phyloP scores from a whole-genome alignment of 176 grass and related monocot genomes.

The Eleusine coracana region DNA sequence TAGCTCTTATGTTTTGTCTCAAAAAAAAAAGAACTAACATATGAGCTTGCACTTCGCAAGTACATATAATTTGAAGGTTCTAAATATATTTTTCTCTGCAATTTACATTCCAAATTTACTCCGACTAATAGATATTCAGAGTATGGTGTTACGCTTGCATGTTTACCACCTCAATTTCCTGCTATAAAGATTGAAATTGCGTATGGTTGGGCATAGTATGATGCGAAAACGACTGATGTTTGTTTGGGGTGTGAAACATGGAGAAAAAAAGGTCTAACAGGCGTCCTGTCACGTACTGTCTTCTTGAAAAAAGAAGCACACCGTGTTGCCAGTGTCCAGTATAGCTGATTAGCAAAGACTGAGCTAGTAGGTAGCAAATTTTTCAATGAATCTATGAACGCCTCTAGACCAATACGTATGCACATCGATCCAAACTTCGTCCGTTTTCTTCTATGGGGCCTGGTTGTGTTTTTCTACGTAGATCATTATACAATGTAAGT shows the following conservation, averaged over 20 bases:
- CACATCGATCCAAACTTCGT: background rate
- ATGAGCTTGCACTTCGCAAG: background rate
- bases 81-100: background rate
- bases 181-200: background rate
- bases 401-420: background rate
- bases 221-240: background rate
- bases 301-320: too few relatives aligned
- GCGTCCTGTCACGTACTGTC: slow-evolving; percentile 11
- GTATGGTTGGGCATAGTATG: background rate
- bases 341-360: background rate
- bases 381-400: background rate
- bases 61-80: background rate
- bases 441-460: background rate
- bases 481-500: background rate
- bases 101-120: background rate
- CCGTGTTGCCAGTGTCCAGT: background rate
- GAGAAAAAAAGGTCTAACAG: background rate
- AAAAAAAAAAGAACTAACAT: too few relatives aligned
- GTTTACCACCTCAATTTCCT: background rate
- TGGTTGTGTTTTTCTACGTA: background rate
- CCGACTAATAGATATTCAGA: background rate
- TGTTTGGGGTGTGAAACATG: slow-evolving; percentile 23
- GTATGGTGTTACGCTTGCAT: background rate
- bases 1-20: too few relatives aligned
- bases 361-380: background rate